A percentile compares a stretch with the other conserved stretches of the same genome.
Evolutionary conservation across 768 basidiomycete genomes (phyloP).

Genomic region (Leccinum uliginosum): DNA sequence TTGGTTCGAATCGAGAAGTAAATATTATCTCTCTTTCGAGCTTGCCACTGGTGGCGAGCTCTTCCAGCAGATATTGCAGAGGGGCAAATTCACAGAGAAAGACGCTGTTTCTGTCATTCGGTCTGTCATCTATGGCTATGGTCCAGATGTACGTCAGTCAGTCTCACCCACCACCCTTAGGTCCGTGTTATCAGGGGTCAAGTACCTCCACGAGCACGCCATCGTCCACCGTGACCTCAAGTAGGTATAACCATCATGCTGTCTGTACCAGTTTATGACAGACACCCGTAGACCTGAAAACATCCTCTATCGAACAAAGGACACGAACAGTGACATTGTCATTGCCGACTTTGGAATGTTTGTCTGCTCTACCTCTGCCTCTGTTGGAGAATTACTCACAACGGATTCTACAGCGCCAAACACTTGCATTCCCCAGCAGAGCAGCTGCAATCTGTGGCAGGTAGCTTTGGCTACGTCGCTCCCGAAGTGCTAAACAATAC

Average conservation of each 20-base stretch:
- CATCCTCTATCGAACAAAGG: constrained; percentile 83
- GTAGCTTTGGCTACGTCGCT: constrained; percentile 87
- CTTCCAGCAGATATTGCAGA: constrained; percentile 80
- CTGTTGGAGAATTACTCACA: neutral
- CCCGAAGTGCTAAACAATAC: constrained; percentile 78
- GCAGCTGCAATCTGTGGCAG: constrained; percentile 67
- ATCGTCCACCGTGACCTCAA: constrained; percentile 98
- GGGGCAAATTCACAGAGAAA: constrained; percentile 90
- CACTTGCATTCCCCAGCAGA: constrained; percentile 72
- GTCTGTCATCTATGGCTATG: constrained; percentile 36
- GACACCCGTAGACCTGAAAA: constrained; percentile 74
- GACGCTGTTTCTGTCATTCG: constrained; percentile 78
- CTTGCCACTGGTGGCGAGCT: constrained; percentile 93
- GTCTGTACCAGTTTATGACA: neutral
- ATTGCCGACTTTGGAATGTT: constrained; percentile 98
- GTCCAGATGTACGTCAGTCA: neutral
- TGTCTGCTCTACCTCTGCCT: constrained; percentile 21
- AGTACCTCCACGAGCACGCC: constrained; percentile 86
- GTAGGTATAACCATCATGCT: constrained; percentile 35
- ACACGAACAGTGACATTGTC: constrained; percentile 77
- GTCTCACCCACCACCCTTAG: constrained; percentile 32
- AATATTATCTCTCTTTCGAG: constrained; percentile 95
- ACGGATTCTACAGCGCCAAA: constrained; percentile 57
- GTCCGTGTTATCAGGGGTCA: constrained; percentile 79
- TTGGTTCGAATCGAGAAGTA: constrained; percentile 91